These are phyloP conservation scores for Hyaloscypha bicolor DNA, from an alignment of 495 filamentous ascomycete genomes.

Conservation along the genomic window DNA sequence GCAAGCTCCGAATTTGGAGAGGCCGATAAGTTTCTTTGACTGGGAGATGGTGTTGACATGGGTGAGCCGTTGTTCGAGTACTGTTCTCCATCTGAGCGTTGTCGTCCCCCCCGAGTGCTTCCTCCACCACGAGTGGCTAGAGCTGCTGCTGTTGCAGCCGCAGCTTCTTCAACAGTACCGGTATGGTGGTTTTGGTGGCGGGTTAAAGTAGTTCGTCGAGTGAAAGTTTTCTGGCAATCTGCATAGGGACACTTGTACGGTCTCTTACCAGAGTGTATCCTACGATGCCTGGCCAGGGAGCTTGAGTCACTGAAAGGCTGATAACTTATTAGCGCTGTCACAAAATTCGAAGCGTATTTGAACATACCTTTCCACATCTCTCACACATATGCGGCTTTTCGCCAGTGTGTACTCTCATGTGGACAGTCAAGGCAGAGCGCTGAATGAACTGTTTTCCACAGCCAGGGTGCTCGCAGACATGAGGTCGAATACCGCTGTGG, in stretches of 20 bases:
- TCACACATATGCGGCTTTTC: constrained; percentile 99
- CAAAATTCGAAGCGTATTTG: constrained; percentile 10
- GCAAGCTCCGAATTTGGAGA: constrained; percentile 80
- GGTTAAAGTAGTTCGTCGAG: constrained; percentile 89
- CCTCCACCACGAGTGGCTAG: constrained; percentile 62
- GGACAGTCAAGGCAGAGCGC: constrained; percentile 94
- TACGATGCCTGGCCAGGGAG: constrained; percentile 87
- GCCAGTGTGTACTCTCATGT: constrained; percentile 92
- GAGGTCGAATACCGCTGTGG: constrained; percentile 87
- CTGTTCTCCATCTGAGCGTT: constrained; percentile 74
- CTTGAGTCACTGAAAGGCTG: constrained; percentile 99
- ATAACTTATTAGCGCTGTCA: constrained; percentile 25
- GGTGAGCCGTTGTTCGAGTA: constrained; percentile 83
- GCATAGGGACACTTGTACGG: constrained; percentile 98
- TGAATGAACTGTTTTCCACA: constrained; percentile 98
- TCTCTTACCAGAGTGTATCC: constrained; percentile 94
- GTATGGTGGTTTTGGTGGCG: constrained; percentile 96
- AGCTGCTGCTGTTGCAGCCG: constrained; percentile 82
- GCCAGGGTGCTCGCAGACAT: constrained; percentile 86
- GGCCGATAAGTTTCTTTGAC: constrained; percentile 71
- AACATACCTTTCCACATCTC: constrained; percentile 86
- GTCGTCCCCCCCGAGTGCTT: constrained; percentile 55
- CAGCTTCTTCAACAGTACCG: constrained; percentile 92
- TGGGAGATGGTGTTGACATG: constrained; percentile 82
- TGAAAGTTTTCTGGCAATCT: constrained; percentile 98